Percentiles rank a stretch among this genome's conserved stretches.
These are phyloP conservation scores for Aspergillus tamarii DNA, from an alignment of 2,329 filamentous ascomycete species.

Conservation along the genomic window DNA sequence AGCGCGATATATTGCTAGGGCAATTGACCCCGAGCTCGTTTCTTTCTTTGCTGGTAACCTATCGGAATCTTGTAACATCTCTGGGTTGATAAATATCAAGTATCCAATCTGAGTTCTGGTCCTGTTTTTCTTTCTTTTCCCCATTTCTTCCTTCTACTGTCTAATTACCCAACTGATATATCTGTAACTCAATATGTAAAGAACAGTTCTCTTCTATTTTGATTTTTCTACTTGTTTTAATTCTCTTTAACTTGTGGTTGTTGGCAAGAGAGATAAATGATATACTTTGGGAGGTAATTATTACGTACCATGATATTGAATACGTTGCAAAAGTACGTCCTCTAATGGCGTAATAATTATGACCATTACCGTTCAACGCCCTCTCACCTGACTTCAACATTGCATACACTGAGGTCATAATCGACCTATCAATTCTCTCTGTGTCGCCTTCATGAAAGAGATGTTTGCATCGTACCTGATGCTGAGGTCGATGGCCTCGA, in stretches of 20 bases:
- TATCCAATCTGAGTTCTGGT: background rate
- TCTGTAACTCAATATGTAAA: background rate
- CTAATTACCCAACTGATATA: background rate
- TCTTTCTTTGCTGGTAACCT: constrained; percentile 5
- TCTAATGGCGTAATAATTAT: background rate
- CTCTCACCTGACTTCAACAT: background rate
- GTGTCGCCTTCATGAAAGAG: background rate
- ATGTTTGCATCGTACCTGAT: background rate
- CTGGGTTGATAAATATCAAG: background rate
- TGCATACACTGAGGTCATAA: constrained; percentile 1
- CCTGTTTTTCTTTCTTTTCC: background rate
- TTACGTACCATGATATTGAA: background rate
- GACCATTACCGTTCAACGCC: background rate
- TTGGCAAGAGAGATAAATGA: background rate
- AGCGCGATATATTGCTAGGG: constrained; percentile 2
- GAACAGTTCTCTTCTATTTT: background rate
- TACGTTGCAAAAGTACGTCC: background rate
- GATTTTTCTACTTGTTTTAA: background rate
- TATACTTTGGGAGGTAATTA: background rate
- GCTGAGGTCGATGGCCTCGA: background rate
- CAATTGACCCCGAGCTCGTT: constrained; percentile 1
- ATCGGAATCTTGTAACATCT: constrained; percentile 2
- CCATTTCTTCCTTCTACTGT: background rate
- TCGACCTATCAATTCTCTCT: background rate
- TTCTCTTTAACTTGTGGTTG: background rate